These are phyloP conservation scores for Epichloe glyceriae DNA, from an alignment of 2,329 filamentous ascomycete species.

Conservation along the genomic window DNA sequence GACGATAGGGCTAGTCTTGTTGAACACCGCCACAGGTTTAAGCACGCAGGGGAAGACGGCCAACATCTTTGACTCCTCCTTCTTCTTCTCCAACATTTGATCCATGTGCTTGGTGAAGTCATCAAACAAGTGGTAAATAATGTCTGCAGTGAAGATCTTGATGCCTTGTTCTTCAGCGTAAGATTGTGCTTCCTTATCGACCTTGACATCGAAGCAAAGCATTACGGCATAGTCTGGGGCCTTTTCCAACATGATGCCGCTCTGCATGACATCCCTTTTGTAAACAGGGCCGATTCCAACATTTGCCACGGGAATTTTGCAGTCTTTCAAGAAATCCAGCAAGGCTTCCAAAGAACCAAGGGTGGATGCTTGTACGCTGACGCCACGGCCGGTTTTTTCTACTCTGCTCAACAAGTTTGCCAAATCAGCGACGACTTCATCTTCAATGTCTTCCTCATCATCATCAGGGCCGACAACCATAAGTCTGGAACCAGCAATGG, in stretches of 20 bases:
- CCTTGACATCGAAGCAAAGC: slow-evolving; percentile 99
- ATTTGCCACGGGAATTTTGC: slow-evolving; percentile 95
- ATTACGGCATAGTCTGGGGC: slow-evolving; percentile 92
- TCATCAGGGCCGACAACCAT: slow-evolving; percentile 91
- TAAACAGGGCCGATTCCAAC: slow-evolving; percentile 96
- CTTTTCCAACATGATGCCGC: slow-evolving; percentile 94
- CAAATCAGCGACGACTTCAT: slow-evolving; percentile 92
- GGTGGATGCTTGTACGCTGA: slow-evolving; percentile 93
- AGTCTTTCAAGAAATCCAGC: slow-evolving; percentile 87
- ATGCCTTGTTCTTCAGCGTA: slow-evolving; percentile 91
- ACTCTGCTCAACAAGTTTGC: slow-evolving; percentile 84
- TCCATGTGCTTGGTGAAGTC: slow-evolving; percentile 93
- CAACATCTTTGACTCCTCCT: slow-evolving; percentile 89
- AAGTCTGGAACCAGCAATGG: slow-evolving; percentile 89
- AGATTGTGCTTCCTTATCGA: slow-evolving; percentile 85
- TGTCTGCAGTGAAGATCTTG: slow-evolving; percentile 97
- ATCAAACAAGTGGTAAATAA: slow-evolving; percentile 98
- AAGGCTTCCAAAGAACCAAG: slow-evolving; percentile 92
- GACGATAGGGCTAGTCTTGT: slow-evolving; percentile 94
- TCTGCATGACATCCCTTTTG: slow-evolving; percentile 94
- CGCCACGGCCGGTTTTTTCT: slow-evolving; percentile 82
- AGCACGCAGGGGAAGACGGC: slow-evolving; percentile 96
- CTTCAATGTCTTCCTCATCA: slow-evolving; percentile 91
- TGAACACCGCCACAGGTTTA: slow-evolving; percentile 84
- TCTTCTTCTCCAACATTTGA: slow-evolving; percentile 74